Percentiles rank a stretch among this genome's conserved stretches.
These are phyloP conservation scores for Hypoxylon sp. DNA, from an alignment of 2,329 filamentous ascomycete genomes.

Conservation along the genomic window DNA sequence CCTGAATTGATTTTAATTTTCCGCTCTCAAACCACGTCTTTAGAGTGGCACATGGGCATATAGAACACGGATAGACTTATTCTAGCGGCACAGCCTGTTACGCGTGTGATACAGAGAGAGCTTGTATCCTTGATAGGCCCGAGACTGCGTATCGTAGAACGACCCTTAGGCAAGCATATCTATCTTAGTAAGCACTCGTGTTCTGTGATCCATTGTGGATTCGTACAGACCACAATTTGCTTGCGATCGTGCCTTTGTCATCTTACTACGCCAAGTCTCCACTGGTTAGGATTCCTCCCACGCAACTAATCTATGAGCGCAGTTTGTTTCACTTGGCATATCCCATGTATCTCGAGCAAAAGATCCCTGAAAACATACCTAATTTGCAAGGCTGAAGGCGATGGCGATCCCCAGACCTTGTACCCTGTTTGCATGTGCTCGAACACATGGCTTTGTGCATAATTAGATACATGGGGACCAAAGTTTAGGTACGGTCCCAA, in stretches of 20 bases:
- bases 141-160: neutral
- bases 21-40: neutral
- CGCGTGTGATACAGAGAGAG: neutral
- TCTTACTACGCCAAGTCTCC: constrained; percentile 19
- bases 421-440: constrained; percentile 16
- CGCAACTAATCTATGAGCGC: constrained; percentile 1
- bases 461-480: constrained; percentile 5
- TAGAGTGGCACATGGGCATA: too few species aligned
- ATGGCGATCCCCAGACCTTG: constrained; percentile 1
- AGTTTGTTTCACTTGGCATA: constrained; percentile 2
- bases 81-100: neutral
- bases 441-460: constrained; percentile 22
- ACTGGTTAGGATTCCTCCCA: neutral
- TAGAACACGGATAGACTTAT: too few species aligned
- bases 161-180: neutral
- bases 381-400: constrained; percentile 19
- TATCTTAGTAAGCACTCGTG: neutral
- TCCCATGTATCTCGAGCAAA: neutral
- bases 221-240: constrained; percentile 11
- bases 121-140: neutral
- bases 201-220: neutral
- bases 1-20: neutral
- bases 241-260: constrained; percentile 10
- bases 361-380: neutral
- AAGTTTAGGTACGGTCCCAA: constrained; percentile 1